Conservation (phyloP, 495 filamentous ascomycete genomes). For the Thermochaetoides thermophila region DNA sequence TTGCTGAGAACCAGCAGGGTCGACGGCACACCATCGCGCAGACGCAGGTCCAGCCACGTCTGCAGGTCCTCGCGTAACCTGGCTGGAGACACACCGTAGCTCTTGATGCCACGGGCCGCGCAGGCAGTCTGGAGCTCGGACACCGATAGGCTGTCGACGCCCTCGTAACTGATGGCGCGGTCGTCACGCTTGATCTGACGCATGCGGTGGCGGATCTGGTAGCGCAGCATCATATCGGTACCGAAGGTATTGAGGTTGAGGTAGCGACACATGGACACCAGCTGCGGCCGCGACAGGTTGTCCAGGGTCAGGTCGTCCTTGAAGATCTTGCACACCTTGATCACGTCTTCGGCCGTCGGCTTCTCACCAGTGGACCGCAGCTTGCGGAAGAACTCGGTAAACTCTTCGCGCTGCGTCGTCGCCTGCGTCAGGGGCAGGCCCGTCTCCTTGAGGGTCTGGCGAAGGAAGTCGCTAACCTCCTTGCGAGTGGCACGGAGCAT, state of each 20-base stretch:
- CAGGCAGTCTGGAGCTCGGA: slow-evolving; percentile 84
- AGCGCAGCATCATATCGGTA: slow-evolving; percentile 93
- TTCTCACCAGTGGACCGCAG: slow-evolving; percentile 80
- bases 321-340: slow-evolving; percentile 99
- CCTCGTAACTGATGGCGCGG: slow-evolving; percentile 86
- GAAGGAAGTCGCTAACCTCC: slow-evolving; percentile 85
- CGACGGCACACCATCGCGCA: slow-evolving; percentile 85
- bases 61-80: slow-evolving; percentile 81
- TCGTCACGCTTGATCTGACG: slow-evolving; percentile 98
- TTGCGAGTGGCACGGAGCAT: slow-evolving; percentile 75
- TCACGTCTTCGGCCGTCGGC: slow-evolving; percentile 78
- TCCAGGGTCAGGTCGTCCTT: slow-evolving; percentile 96
- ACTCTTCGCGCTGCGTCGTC: slow-evolving; percentile 85
- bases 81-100: slow-evolving; percentile 75
- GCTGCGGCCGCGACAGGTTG: slow-evolving; percentile 87
- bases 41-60: slow-evolving; percentile 85
- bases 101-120: slow-evolving; percentile 81
- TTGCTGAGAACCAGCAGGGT: slow-evolving; percentile 93
- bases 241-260: slow-evolving; percentile 96
- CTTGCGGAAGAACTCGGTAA: slow-evolving; percentile 96
- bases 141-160: slow-evolving; percentile 83
- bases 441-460: slow-evolving; percentile 80
- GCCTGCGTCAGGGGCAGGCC: slow-evolving; percentile 75
- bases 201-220: slow-evolving; percentile 95
- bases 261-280: slow-evolving; percentile 96